Evolutionary conservation across 208 protist species (phyloP).

Genomic region (Trypanosoma scelopori): DNA sequence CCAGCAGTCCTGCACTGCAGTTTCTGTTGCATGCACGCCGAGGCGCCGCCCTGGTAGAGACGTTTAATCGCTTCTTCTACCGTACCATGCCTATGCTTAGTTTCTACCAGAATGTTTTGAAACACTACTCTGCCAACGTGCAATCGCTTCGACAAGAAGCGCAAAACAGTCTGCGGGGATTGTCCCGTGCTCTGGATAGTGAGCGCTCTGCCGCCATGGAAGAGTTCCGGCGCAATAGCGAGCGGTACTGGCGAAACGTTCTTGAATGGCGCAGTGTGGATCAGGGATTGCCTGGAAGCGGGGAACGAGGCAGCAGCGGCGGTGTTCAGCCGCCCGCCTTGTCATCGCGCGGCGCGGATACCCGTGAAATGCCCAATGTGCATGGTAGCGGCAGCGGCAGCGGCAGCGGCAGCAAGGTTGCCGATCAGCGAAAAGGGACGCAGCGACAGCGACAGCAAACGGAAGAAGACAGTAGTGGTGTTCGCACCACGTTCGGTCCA

Average conservation of each 20-base stretch:
- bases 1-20: slow-evolving; percentile 45
- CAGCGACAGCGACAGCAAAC: slow-evolving; percentile 26
- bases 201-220: slow-evolving; percentile 72
- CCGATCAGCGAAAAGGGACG: slow-evolving; percentile 21
- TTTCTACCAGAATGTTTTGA: slow-evolving; percentile 59
- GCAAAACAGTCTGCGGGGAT: slow-evolving; percentile 41
- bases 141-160: slow-evolving; percentile 42
- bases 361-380: slow-evolving; percentile 3
- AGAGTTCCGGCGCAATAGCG: slow-evolving; percentile 85
- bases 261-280: slow-evolving; percentile 66
- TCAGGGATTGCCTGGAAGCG: slow-evolving; percentile 26
- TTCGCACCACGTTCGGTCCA: slow-evolving; percentile 23
- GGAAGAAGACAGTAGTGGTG: slow-evolving; percentile 23
- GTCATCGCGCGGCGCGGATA: background rate
- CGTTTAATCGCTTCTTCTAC: slow-evolving; percentile 83
- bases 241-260: slow-evolving; percentile 86
- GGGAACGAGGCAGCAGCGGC: background rate
- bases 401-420: slow-evolving; percentile 15
- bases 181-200: slow-evolving; percentile 50
- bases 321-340: background rate
- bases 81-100: slow-evolving; percentile 76
- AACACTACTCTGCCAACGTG: slow-evolving; percentile 39
- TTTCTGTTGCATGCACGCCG: slow-evolving; percentile 39
- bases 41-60: slow-evolving; percentile 42
- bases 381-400: slow-evolving; percentile 7